Evolutionary conservation across 345 rosid species (phyloP).

Genomic region (Boechera stricta): DNA sequence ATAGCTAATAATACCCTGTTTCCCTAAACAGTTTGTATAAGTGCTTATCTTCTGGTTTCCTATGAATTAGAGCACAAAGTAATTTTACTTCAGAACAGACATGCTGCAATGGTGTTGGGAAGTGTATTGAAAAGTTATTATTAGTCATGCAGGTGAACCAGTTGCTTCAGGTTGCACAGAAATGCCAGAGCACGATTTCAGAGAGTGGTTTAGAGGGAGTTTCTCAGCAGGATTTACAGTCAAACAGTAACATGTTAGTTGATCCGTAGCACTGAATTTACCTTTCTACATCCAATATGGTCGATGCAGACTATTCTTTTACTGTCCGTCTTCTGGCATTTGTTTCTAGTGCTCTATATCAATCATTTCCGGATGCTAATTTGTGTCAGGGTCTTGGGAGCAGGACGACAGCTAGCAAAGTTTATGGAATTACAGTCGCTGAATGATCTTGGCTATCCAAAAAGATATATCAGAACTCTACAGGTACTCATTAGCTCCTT

Average conservation of each 20-base stretch:
- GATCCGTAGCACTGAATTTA: constrained; percentile 4
- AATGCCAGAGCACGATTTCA: constrained; percentile 87
- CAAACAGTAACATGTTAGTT: constrained; percentile 84
- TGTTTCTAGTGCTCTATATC: neutral
- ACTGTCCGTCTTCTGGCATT: neutral
- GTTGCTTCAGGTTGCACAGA: constrained; percentile 85
- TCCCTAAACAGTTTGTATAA: constrained; percentile 3
- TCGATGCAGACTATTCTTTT: neutral
- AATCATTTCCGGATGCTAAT: constrained; percentile 17
- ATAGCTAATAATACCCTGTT: neutral
- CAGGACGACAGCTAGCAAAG: constrained; percentile 83
- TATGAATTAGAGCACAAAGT: constrained; percentile 6
- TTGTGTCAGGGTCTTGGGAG: constrained; percentile 70
- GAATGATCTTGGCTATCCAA: constrained; percentile 53
- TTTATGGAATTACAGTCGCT: constrained; percentile 71
- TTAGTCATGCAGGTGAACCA: constrained; percentile 74
- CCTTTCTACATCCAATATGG: constrained; percentile 5
- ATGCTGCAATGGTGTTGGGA: constrained; percentile 22
- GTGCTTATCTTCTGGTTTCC: constrained; percentile 10
- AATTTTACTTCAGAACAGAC: constrained; percentile 10
- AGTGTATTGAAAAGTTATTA: neutral
- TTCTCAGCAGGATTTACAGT: constrained; percentile 82
- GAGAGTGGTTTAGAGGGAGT: constrained; percentile 87
- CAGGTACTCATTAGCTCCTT: constrained; percentile 61
- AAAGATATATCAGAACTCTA: constrained; percentile 84